These are phyloP conservation scores for Backusella morwellensis DNA, from an alignment of 192 early-diverging fungal species.

Conservation along the genomic window DNA sequence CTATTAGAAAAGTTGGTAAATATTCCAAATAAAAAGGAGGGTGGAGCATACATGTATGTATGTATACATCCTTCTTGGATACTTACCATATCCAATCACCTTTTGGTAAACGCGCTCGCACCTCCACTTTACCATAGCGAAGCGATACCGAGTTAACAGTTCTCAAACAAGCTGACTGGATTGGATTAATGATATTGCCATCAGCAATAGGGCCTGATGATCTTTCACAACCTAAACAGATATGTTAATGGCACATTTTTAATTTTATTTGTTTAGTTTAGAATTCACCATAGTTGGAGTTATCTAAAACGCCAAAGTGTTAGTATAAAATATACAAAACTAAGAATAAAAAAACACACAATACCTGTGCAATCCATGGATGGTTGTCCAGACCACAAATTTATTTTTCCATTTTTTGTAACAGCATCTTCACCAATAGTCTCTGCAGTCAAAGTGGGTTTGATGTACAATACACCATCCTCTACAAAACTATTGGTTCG, in stretches of 20 bases:
- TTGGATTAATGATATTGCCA: constrained; percentile 56
- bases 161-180: constrained; percentile 53
- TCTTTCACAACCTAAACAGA: constrained; percentile 38
- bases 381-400: constrained; percentile 30
- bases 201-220: constrained; percentile 41
- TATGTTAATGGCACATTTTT: too few species aligned
- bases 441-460: constrained; percentile 56
- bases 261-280: neutral
- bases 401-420: constrained; percentile 35
- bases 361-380: constrained; percentile 26
- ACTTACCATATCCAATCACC: constrained; percentile 55
- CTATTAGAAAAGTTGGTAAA: neutral
- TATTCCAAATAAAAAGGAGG: neutral
- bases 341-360: neutral
- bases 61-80: neutral
- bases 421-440: constrained; percentile 46
- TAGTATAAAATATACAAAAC: neutral
- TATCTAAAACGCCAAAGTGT: constrained; percentile 10
- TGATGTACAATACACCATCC: constrained; percentile 57
- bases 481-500: constrained; percentile 57
- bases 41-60: neutral
- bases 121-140: constrained; percentile 55
- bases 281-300: constrained; percentile 23
- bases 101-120: constrained; percentile 52
- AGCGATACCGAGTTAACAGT: constrained; percentile 45